Conservation (phyloP, 257 asterid genomes). For the Oldenlandia corymbosa region DNA sequence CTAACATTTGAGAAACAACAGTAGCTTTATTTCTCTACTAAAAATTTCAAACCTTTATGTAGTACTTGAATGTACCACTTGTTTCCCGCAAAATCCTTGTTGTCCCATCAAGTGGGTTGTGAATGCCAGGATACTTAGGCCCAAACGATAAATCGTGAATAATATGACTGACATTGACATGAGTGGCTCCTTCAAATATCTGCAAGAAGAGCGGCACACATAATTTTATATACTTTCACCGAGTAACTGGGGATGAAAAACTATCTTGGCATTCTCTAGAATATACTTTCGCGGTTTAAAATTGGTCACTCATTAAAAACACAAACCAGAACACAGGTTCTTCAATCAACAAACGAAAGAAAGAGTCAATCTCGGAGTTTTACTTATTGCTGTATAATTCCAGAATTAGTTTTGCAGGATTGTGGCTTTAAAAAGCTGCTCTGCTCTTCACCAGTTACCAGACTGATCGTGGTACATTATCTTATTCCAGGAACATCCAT, state of each 20-base stretch:
- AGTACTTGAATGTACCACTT: conserved; percentile 97
- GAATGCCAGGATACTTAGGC: conserved; percentile 94
- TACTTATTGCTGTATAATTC: neutral
- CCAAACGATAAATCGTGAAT: conserved; percentile 95
- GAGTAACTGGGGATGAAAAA: neutral
- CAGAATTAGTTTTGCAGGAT: neutral
- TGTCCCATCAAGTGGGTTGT: conserved; percentile 96
- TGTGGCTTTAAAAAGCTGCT: neutral
- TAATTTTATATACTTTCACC: no score
- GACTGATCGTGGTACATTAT: neutral
- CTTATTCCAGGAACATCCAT: neutral
- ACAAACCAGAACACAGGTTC: neutral
- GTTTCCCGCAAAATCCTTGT: conserved; percentile 67
- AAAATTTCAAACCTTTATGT: conserved; percentile 67
- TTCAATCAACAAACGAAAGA: neutral
- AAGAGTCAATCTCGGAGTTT: neutral
- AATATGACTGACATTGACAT: conserved; percentile 91
- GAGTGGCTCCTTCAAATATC: conserved; percentile 82
- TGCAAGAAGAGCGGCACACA: conserved; percentile 35
- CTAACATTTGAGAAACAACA: no score
- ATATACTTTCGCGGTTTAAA: neutral
- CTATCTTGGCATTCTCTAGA: neutral
- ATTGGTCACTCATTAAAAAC: neutral
- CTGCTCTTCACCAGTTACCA: neutral
- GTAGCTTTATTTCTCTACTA: neutral